Base-by-base conservation (phyloP, 768 basidiomycete species). In the Suillus americanus region DNA sequence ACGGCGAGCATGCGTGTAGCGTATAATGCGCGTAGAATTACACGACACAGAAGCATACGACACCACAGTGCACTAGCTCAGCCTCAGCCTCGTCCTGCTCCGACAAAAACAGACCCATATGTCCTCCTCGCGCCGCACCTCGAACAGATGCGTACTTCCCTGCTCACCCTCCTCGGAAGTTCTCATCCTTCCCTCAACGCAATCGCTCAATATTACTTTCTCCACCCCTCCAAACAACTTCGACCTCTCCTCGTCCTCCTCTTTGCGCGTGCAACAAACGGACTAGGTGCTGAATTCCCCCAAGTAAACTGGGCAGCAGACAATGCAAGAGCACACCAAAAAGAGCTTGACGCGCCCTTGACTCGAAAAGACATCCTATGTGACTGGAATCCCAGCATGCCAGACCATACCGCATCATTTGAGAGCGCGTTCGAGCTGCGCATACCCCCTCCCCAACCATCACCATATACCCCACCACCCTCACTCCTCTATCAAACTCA, bases 211-310 rank as follows among this genome's bases (percentile, higher is more conserved):
- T 95, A 93, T 78, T 98, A 97, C 80, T 98, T 98, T 74, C 79
- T 89, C 57, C 88, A 92, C 64, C 89, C 90, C 16, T 92, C 94
- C 13, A 95, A 95, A 73, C 95, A 98, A 72, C 81, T 99, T 33
- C 86, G 97, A 7, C 95, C 97, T 3, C 79, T 95, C 61, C 80
- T 98, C 41, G 92, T 98, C 18, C 84, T 99, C 25, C 85, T 99
- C 40, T 92, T 97, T 77, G 82, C 92, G 20, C 89, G 91, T 64
- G 97, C 96, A 9, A 97, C 95, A 30, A 99, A 99, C 73, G 97
- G 97, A 1, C 80, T 97, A 38, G 92, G 92, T 5, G 72, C 79
- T 3, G 75, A 80, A 48, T 97, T 89, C 85, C 75, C 83, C 23
- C 73, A 78, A 62, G 90, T 88, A 67, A 73, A 77, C 54, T 88